A percentile compares a stretch with the other conserved stretches of the same genome.
These are phyloP conservation scores for Rhizophagus clarus DNA, from an alignment of 192 early-diverging fungal species.

Conservation along the genomic window DNA sequence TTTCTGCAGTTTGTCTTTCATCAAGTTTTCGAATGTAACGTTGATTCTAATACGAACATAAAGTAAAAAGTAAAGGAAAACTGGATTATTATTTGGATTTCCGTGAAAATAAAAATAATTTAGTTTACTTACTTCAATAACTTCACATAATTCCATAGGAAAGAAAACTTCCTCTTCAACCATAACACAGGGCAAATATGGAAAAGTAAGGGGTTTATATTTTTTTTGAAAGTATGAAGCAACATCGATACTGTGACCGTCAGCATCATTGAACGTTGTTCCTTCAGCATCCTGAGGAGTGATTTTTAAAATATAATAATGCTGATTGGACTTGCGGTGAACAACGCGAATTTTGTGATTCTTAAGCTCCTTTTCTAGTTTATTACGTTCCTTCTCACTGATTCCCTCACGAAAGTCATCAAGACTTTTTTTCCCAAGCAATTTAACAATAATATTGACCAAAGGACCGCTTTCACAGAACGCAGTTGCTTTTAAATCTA, in stretches of 20 bases:
- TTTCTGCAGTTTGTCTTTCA: slow-evolving; percentile 87
- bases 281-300: slow-evolving; percentile 64
- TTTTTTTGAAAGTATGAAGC: slow-evolving; percentile 74
- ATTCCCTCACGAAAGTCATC: slow-evolving; percentile 53
- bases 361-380: slow-evolving; percentile 53
- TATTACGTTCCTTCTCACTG: slow-evolving; percentile 42
- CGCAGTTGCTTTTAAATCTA: slow-evolving; percentile 69
- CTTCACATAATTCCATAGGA: slow-evolving; percentile 89
- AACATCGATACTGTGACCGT: slow-evolving; percentile 66
- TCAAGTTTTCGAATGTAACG: slow-evolving; percentile 54
- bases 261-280: slow-evolving; percentile 69
- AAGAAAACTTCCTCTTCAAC: slow-evolving; percentile 68
- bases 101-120: slow-evolving; percentile 25
- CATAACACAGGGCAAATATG: slow-evolving; percentile 80
- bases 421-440: slow-evolving; percentile 57
- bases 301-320: slow-evolving; percentile 69
- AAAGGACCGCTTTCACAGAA: slow-evolving; percentile 72
- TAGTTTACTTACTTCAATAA: slow-evolving; percentile 46
- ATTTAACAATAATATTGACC: slow-evolving; percentile 69
- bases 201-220: slow-evolving; percentile 72
- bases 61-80: slow-evolving; percentile 41
- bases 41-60: slow-evolving; percentile 52
- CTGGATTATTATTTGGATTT: slow-evolving; percentile 81
- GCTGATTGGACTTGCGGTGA: slow-evolving; percentile 60
- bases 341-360: slow-evolving; percentile 54